Conservation (phyloP, 179 eudicot species). For the Sideroxylon spinosum region DNA sequence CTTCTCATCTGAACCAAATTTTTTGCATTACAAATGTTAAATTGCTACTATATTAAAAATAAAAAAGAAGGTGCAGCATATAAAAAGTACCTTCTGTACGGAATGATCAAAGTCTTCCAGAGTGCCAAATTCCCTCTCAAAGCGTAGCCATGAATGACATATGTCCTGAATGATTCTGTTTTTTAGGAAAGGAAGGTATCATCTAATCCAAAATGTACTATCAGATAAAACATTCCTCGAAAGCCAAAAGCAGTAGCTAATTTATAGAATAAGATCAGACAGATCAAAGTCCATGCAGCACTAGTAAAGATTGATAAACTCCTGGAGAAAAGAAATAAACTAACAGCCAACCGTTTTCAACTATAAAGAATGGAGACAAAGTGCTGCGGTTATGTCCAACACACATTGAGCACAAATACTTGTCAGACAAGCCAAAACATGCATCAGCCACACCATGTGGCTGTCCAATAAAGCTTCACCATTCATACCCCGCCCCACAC, state of each 20-base stretch:
- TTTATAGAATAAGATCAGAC: not conserved
- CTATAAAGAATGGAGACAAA: not conserved
- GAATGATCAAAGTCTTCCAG: constrained; percentile 80
- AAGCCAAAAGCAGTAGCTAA: not conserved
- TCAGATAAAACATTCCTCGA: not conserved
- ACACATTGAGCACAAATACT: no score
- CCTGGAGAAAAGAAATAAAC: not conserved
- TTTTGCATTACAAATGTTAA: not conserved
- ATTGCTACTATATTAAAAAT: not conserved
- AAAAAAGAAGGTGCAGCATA: not conserved
- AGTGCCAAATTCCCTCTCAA: constrained; percentile 83
- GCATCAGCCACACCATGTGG: no score
- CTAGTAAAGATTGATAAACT: not conserved
- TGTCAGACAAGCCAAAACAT: no score
- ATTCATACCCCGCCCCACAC: no score
- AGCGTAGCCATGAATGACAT: constrained; percentile 86
- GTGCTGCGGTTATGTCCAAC: no score
- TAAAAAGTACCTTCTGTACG: constrained; percentile 56
- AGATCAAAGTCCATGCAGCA: not conserved
- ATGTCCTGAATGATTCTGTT: constrained; percentile 66
- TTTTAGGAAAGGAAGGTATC: constrained; percentile 37
- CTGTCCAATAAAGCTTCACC: no score
- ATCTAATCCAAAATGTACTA: constrained; percentile 30
- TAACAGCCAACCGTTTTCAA: not conserved
- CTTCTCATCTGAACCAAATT: no score